Base-by-base conservation (phyloP, 208 protist genomes). In the Trypanosoma congolense region DNA sequence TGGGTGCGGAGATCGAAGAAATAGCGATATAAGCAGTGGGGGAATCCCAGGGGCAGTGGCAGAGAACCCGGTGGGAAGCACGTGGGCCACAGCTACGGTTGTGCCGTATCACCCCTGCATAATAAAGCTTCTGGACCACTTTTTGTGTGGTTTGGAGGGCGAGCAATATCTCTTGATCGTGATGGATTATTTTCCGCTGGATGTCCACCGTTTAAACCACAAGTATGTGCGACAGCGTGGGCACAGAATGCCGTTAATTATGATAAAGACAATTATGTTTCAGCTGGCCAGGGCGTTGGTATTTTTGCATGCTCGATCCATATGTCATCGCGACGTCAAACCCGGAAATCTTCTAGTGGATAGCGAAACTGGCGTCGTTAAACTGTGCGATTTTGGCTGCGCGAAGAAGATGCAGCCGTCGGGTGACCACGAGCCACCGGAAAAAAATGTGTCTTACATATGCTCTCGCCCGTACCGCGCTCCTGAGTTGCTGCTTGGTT, bases 101-200 rank as follows among this genome's bases (percentile, higher is more conserved):
- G 4, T 70, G 12, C 26, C 46, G 18, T 59, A 80, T 35, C 97
- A 99, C 64, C 77, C 80, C 16, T 96, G 98, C 70, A 83, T 99
- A 29, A 96, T 99, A 4, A 52, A 91, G 49, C 65, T 99, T 40
- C 78, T 86, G 43, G 78, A 97, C 64, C 95, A 80, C 62, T 99
- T 99, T 70, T 96, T 96, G 1, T 83, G 82, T 33, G 96, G 95
- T 30, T 29, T 53, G 0, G 45, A 92, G 19, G 87, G 97, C 22
- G 96, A 98, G 51, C 55, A 97, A 12, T 99, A 98, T 62, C 77
- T 99, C 3, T 97, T 99, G 77, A 75, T 99, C 16, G 97, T 99
- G 10, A 90, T 99, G 75, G 96, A 99, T 53, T 99, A 97, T 77
- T 70, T 99, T 0, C 98, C 98, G 1, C 80, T 97, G 30, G 99